Base-by-base conservation (phyloP, 179 eudicot genomes). In the Sideroxylon spinosum region DNA sequence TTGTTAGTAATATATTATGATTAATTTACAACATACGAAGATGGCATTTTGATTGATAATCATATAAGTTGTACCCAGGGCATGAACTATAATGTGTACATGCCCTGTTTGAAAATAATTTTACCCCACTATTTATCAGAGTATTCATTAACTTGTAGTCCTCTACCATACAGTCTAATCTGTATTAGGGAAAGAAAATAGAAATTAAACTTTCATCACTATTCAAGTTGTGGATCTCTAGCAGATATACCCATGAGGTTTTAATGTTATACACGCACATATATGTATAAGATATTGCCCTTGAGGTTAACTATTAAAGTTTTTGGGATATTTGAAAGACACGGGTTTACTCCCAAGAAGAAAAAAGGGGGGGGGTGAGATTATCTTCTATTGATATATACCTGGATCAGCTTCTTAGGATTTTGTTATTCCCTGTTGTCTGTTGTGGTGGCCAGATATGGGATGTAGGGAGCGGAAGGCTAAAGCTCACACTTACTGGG, bases 401-500 rank as follows among this genome's bases (percentile, higher is more conserved):
- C 14, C 0, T 76, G 48, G 37, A 65, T 12, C 48, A 63, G 75
- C 32, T 55, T 22, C 77, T 67, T 0, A 52, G 2, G 23, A 52
- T 50, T 50, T 66, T 52, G n/a, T 55, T 53, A 7, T 68, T 53
- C 13, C 7, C 52, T 0, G 26, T 72, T 7, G 49, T 52, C 73
- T 32, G 9, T 78, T 28, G 60, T 80, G 79, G 25, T 85, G 79
- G 22, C 79, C 52, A 95, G 99, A 95, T 95, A 82, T 95, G 99
- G 99, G 99, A 95, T 85, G 87, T 92, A 73, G 98, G 87, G 37
- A 90, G 81, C 69, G 98, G 99, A 79, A 81, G 81, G 68, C 78
- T 95, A 77, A 93, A 90, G 84, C 97, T 95, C 71, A 95, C 99
- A 20, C 91, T 95, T 57, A 95, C 99, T 44, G 99, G 99, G 72